Conservation (phyloP, 441 rosid genomes). For the Corymbia calophylla region DNA sequence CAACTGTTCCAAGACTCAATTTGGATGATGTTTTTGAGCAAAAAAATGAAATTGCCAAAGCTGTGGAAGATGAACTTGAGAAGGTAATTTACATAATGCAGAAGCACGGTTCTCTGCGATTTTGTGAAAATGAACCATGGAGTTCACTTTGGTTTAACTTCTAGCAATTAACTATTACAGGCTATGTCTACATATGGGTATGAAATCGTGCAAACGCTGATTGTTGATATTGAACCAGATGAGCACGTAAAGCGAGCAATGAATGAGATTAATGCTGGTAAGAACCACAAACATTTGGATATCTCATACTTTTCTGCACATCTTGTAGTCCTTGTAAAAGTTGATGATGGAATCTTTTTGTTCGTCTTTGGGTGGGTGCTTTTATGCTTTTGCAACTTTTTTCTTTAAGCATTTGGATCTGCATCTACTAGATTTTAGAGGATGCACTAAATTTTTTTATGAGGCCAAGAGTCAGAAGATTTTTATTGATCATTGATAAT, state of each 20-base stretch:
- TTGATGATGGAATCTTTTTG: not conserved
- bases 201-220: slow-evolving; percentile 55
- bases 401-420: not conserved
- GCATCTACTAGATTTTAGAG: not conserved
- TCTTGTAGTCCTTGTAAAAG: not conserved
- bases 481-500: not conserved
- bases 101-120: not conserved
- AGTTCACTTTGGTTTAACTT: not conserved
- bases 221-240: slow-evolving; percentile 51
- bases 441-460: not conserved
- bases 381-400: not conserved
- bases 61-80: slow-evolving; percentile 30
- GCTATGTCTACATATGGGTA: slow-evolving; percentile 66
- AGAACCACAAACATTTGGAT: not conserved
- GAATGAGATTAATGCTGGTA: slow-evolving; percentile 67
- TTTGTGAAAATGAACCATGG: not conserved
- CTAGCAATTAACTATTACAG: not conserved
- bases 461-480: not conserved
- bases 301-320: not conserved
- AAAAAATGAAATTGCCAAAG: slow-evolving; percentile 25
- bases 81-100: slow-evolving; percentile 1
- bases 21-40: slow-evolving; percentile 28
- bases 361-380: not conserved
- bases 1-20: slow-evolving; percentile 18
- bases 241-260: slow-evolving; percentile 54